Base-by-base conservation (phyloP, 2,329 filamentous ascomycete genomes). In the Penicillium rolfsii region DNA sequence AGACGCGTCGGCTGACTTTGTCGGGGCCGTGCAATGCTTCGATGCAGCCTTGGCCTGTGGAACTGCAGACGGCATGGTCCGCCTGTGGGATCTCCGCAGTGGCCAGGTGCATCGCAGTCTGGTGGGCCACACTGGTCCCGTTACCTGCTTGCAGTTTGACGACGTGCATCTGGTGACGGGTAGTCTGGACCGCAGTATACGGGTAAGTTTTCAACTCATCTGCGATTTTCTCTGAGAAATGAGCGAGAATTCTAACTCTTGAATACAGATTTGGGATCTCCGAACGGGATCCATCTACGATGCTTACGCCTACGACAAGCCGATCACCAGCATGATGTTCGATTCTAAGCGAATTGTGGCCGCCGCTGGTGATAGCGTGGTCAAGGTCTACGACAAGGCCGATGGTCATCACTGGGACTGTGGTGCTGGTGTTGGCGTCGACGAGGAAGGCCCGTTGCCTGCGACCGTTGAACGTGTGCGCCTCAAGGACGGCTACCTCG, bases 381-480 rank as follows among this genome's bases (percentile, higher is more conserved):
- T 95, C 69, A 99, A 99, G 80, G 90, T 99, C 61, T 99, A 98
- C 80, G 95, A 99, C 80, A 98, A 98, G 83, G 89, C 92, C 3
- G 95, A 99, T 74, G 93, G 93, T 43, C 84, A 91, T 63, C 95
- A 98, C 77, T 99, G 95, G 95, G 92, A 97, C 76, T 97, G 93
- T 77, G 95, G 95, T 56, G 89, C 92, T 2, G 94, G 93, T 38
- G 87, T 90, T 52, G 84, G 83, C 3, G 76, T 79, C 11, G 88
- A 88, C 61, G 86, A 87, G 22, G 87, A 90, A 55, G 86, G 84
- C 12, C 87, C 86, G 68, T 83, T 81, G 58, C 84, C 88, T 6
- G 84, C 88, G 14, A 83, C 89, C 59, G 89, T 99, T 22, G 93
- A 98, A 78, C 87, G 86, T 61, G 94, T 98, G 60, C 86, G 93